Conservation (phyloP, 2,329 filamentous ascomycete genomes). For the Phoma sp. region DNA sequence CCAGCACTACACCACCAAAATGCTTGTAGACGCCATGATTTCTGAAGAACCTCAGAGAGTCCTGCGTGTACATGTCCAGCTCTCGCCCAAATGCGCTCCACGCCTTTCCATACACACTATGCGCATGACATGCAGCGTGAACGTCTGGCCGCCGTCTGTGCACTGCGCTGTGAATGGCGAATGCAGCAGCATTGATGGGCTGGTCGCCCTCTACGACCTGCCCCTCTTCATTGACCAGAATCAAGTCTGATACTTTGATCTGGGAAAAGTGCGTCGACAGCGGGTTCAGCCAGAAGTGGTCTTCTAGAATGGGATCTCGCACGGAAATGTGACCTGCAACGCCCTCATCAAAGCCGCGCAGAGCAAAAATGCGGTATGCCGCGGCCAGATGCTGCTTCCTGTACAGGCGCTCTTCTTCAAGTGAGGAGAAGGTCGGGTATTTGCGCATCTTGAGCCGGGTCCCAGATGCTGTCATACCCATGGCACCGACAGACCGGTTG, state of each 20-base stretch:
- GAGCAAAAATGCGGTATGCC: slow-evolving; percentile 50
- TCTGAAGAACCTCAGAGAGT: slow-evolving; percentile 52
- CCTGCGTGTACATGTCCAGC: slow-evolving; percentile 57
- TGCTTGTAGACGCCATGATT: slow-evolving; percentile 50
- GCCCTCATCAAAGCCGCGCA: slow-evolving; percentile 49
- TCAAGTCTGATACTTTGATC: slow-evolving; percentile 51
- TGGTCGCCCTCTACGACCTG: slow-evolving; percentile 49
- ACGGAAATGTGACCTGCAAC: slow-evolving; percentile 56
- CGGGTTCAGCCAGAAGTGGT: slow-evolving; percentile 52
- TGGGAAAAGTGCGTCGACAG: slow-evolving; percentile 54
- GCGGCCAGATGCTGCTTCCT: slow-evolving; percentile 55
- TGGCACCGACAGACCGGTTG: slow-evolving; percentile 53
- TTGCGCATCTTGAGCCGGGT: slow-evolving; percentile 54
- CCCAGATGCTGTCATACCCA: slow-evolving; percentile 55
- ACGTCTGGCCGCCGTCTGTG: slow-evolving; percentile 47
- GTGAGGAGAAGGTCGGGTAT: slow-evolving; percentile 49
- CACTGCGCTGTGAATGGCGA: slow-evolving; percentile 55
- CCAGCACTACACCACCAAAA: slow-evolving; percentile 52
- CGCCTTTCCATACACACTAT: slow-evolving; percentile 55
- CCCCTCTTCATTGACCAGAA: slow-evolving; percentile 53
- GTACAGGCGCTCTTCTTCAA: slow-evolving; percentile 52
- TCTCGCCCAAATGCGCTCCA: slow-evolving; percentile 54
- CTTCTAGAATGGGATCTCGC: slow-evolving; percentile 42
- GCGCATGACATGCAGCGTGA: slow-evolving; percentile 53
- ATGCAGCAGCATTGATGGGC: slow-evolving; percentile 55